phyloP scores from a whole-genome alignment of 2,329 filamentous ascomycete species.

The Hypoxylon sp. region DNA sequence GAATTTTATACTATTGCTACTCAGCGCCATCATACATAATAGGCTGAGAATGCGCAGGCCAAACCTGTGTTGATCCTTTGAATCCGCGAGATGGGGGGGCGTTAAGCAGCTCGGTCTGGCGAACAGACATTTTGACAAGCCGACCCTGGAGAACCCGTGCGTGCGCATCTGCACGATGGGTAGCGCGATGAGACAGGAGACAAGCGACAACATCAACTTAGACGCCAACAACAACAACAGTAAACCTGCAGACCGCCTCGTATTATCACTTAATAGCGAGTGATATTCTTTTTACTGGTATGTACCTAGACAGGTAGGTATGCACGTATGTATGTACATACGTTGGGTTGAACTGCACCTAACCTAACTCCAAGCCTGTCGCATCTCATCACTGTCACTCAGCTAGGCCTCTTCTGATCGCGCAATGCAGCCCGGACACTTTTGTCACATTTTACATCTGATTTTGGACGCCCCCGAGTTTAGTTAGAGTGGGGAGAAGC shows the following conservation, averaged over 20 bases:
- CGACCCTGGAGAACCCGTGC: constrained; percentile 23
- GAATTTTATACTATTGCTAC: constrained; percentile 7
- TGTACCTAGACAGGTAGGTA: too few species aligned
- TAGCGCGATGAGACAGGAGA: constrained; percentile 29
- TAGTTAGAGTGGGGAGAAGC: constrained; percentile 34
- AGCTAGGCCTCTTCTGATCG: constrained; percentile 38
- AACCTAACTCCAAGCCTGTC: constrained; percentile 21
- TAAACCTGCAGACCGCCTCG: constrained; percentile 23
- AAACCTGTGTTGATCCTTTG: constrained; percentile 24
- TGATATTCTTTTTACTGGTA: constrained; percentile 13
- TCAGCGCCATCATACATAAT: not conserved
- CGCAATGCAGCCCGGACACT: constrained; percentile 36
- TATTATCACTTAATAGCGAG: constrained; percentile 24
- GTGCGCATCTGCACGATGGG: constrained; percentile 33
- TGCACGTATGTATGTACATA: not conserved
- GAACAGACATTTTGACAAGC: constrained; percentile 34
- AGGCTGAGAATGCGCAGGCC: constrained; percentile 3
- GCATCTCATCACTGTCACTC: constrained; percentile 33
- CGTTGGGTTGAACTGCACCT: constrained; percentile 26
- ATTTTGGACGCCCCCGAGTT: constrained; percentile 36
- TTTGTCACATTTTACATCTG: constrained; percentile 43
- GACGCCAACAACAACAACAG: constrained; percentile 3
- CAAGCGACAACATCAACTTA: constrained; percentile 3
- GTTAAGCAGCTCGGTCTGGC: constrained; percentile 14
- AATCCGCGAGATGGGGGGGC: constrained; percentile 5